Conservation (phyloP, 2,329 filamentous ascomycete genomes). For the Colletotrichum brevisporum region DNA sequence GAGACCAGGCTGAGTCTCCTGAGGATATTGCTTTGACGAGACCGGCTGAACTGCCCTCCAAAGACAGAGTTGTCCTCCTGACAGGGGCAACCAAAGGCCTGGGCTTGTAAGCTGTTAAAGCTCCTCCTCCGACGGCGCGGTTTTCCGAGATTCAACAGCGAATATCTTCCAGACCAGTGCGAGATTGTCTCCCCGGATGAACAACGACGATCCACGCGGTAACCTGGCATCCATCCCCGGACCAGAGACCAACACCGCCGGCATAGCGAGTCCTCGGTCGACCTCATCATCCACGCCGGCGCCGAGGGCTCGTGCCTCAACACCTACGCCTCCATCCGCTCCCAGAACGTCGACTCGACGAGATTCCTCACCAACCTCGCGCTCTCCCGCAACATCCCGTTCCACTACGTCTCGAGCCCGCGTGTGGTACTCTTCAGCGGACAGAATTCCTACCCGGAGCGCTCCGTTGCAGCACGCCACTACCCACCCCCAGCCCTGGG, state of each 20-base stretch:
- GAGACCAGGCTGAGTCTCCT: conserved; percentile 40
- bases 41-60: conserved; percentile 4
- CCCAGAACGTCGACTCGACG: conserved; percentile 49
- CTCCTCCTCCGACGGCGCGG: conserved; percentile 48
- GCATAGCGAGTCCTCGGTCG: conserved; percentile 44
- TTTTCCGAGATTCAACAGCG: conserved; percentile 54
- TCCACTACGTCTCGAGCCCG: conserved; percentile 56
- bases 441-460: conserved; percentile 36
- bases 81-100: conserved; percentile 60
- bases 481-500: conserved; percentile 48
- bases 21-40: background rate
- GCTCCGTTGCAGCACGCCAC: conserved; percentile 41
- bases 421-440: conserved; percentile 38
- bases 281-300: conserved; percentile 66
- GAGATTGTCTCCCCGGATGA: background rate
- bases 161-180: conserved; percentile 40
- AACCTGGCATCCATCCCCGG: conserved; percentile 50
- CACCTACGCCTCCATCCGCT: conserved; percentile 46
- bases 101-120: conserved; percentile 53
- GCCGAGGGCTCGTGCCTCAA: conserved; percentile 53
- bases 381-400: conserved; percentile 42
- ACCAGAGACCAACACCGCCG: too few relatives aligned
- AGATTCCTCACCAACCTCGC: conserved; percentile 46
- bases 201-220: conserved; percentile 52
- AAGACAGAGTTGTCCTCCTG: conserved; percentile 46